These are phyloP conservation scores for Mollisia scopiformis DNA, from an alignment of 2,329 filamentous ascomycete species.

Conservation along the genomic window DNA sequence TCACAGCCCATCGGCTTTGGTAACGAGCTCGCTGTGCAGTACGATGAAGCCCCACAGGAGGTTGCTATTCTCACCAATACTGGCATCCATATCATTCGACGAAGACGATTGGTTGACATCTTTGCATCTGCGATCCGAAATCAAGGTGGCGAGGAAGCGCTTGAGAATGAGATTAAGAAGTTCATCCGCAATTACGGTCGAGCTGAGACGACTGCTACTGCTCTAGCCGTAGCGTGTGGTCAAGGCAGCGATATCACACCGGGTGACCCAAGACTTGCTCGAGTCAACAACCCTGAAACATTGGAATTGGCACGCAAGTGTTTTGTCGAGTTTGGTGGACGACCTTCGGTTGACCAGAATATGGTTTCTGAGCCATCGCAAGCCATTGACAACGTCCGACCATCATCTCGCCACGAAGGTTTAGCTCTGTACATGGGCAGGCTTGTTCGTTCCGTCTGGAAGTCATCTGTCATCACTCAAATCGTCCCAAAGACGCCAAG, in stretches of 20 bases:
- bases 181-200: slow-evolving; percentile 88
- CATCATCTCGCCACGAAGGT: slow-evolving; percentile 88
- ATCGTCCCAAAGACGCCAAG: slow-evolving; percentile 43
- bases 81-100: slow-evolving; percentile 83
- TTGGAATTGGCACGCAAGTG: slow-evolving; percentile 82
- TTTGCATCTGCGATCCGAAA: slow-evolving; percentile 82
- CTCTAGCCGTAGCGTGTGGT: slow-evolving; percentile 91
- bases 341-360: slow-evolving; percentile 82
- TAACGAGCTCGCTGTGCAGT: slow-evolving; percentile 96
- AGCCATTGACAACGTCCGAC: slow-evolving; percentile 79
- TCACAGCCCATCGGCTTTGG: slow-evolving; percentile 78
- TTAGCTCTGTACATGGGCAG: slow-evolving; percentile 86
- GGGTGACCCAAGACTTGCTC: slow-evolving; percentile 71
- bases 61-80: slow-evolving; percentile 91
- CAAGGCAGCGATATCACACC: slow-evolving; percentile 78
- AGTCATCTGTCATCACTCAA: slow-evolving; percentile 68
- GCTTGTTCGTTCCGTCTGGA: slow-evolving; percentile 89
- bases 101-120: slow-evolving; percentile 85
- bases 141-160: slow-evolving; percentile 74
- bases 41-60: slow-evolving; percentile 79
- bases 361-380: slow-evolving; percentile 62
- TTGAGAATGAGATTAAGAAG: slow-evolving; percentile 80
- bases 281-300: slow-evolving; percentile 79
- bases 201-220: slow-evolving; percentile 86
- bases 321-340: slow-evolving; percentile 92